Evolutionary conservation across 345 rosid genomes (phyloP).

Genomic region (Kandelia obovata): DNA sequence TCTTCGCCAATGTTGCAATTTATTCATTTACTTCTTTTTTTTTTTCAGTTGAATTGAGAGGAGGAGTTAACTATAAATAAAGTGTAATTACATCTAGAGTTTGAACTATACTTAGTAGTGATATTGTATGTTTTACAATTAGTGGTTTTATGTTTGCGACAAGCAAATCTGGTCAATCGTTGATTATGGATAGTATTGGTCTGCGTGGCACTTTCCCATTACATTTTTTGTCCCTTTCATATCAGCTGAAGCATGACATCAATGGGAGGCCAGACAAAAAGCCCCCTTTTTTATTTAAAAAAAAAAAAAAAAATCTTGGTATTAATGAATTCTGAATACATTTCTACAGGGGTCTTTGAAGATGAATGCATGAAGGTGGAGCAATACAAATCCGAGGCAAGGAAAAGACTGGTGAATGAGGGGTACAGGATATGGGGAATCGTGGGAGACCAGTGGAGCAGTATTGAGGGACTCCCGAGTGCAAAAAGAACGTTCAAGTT

Average conservation of each 20-base stretch:
- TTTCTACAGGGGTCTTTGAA: constrained; percentile 49
- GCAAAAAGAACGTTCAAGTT: constrained; percentile 82
- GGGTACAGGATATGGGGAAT: constrained; percentile 82
- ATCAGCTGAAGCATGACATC: no score
- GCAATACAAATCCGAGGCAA: constrained; percentile 54
- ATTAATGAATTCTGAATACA: neutral
- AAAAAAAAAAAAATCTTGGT: neutral
- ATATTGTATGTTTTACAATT: no score
- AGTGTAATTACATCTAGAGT: no score
- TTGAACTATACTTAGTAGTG: no score
- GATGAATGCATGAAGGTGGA: constrained; percentile 57
- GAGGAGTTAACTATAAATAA: no score
- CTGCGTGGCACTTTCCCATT: no score
- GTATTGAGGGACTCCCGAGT: constrained; percentile 57
- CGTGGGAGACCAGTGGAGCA: constrained; percentile 82
- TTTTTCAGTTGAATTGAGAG: neutral
- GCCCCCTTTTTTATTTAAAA: neutral
- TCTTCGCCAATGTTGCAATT: neutral
- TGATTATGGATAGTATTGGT: no score
- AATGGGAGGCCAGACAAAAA: no score
- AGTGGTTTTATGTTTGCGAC: no score
- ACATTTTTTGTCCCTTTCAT: no score
- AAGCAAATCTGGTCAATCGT: no score
- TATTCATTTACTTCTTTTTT: neutral
- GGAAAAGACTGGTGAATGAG: constrained; percentile 42